Percentiles rank a stretch among this genome's conserved stretches.
Conservation (phyloP, 2,329 filamentous ascomycete genomes). For the Claviceps spartinae region DNA sequence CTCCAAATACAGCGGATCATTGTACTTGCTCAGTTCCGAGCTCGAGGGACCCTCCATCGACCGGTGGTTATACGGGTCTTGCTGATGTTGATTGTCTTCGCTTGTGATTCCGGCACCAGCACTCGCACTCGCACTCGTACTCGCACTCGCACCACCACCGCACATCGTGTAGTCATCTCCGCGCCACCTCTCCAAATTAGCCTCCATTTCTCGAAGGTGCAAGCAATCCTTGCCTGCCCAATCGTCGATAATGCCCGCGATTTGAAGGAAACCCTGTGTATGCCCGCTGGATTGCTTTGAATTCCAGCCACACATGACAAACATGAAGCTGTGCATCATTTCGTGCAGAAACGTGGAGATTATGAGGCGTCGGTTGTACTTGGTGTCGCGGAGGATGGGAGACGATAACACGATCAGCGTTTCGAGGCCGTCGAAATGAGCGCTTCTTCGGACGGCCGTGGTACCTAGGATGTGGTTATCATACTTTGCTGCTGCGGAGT, state of each 20-base stretch:
- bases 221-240: slow-evolving; percentile 45
- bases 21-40: slow-evolving; percentile 2
- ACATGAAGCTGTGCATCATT: slow-evolving; percentile 53
- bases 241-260: slow-evolving; percentile 44
- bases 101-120: neutral
- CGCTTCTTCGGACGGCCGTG: slow-evolving; percentile 40
- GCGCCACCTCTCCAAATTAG: slow-evolving; percentile 43
- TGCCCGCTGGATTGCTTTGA: slow-evolving; percentile 44
- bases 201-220: slow-evolving; percentile 45
- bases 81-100: neutral
- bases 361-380: slow-evolving; percentile 45
- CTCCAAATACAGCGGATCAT: neutral
- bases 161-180: slow-evolving; percentile 11
- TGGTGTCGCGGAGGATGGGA: slow-evolving; percentile 40
- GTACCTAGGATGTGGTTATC: slow-evolving; percentile 46
- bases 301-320: slow-evolving; percentile 46
- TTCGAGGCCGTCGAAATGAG: slow-evolving; percentile 38
- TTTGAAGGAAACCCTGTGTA: slow-evolving; percentile 43
- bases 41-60: neutral
- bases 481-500: slow-evolving; percentile 34
- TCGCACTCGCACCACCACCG: neutral
- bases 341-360: slow-evolving; percentile 55
- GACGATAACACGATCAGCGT: slow-evolving; percentile 48
- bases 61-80: slow-evolving; percentile 8
- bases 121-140: neutral